Base-by-base conservation (phyloP, 1,284 basidiomycete genomes). In the Afroboletus lepidellus region DNA sequence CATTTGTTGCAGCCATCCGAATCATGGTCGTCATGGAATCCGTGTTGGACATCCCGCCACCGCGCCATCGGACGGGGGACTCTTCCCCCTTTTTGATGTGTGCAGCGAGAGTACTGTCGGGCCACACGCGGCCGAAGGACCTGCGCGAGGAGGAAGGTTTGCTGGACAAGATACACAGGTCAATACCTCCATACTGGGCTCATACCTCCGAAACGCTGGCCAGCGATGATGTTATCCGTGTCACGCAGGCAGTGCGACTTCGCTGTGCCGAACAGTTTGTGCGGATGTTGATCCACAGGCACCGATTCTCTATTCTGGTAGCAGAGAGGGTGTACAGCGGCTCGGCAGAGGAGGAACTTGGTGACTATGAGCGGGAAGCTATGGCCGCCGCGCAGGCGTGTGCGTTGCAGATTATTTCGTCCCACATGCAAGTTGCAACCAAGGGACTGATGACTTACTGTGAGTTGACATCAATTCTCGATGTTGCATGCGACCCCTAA, bases 391-490 rank as follows among this genome's bases (percentile, higher is more conserved):
- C 87, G 6, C 86, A 91, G 61, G 74, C 75, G 36, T 83, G 80
- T 52, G 92, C 92, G 8, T 70, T 94, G 63, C 82, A 89, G 65
- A 87, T 95, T 56, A 84, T 94, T 54, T 81, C 85, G 36, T 83
- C 90, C 27, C 87, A 94, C 69, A 75, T 92, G 57, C 85, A 92
- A 59, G 84, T 94, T 50, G 90, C 90, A 23, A 84, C 85, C 66
- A 88, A 92, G 65, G 92, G 92, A 15, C 72, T 94, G 64, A 94
- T 95, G 92, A 94, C 92, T 8, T 94, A 94, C 66, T 94, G 89
- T 92, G 62, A 71, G 90, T 77, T 8, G 32, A 30, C 48, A 20
- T 36, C 46, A n/a, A 46, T 48, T 5, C 29, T 36, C 15, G 11
- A 18, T 36, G n/a, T 45, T 42, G n/a, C 39, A 46, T 51, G 46